Evolutionary conservation across 352 stramenopile species (phyloP).

Genomic region (Porosira glacialis): DNA sequence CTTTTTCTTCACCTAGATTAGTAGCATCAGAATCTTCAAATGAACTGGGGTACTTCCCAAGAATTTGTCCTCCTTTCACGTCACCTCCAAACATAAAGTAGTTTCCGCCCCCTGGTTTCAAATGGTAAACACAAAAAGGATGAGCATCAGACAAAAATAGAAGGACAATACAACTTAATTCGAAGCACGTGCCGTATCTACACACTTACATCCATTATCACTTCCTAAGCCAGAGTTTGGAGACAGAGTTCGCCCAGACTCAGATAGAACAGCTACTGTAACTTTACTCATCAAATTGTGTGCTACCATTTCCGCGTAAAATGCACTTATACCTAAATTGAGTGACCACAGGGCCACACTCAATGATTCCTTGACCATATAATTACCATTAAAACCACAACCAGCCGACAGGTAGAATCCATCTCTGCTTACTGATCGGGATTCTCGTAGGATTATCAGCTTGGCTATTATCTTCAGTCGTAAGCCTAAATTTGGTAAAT

Average conservation of each 20-base stretch:
- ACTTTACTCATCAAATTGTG: constrained; percentile 32
- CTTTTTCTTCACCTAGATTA: too few relatives aligned
- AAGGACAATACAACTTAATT: neutral
- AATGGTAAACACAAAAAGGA: too few relatives aligned
- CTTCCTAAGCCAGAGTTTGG: constrained; percentile 2
- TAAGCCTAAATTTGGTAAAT: too few relatives aligned
- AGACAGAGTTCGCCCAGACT: constrained; percentile 48
- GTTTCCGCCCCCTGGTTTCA: neutral
- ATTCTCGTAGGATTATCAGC: too few relatives aligned
- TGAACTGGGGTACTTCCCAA: constrained; percentile 60
- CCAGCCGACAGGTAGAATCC: too few relatives aligned
- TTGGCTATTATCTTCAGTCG: too few relatives aligned
- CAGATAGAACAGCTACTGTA: constrained; percentile 24
- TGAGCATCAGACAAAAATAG: neutral
- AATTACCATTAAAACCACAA: too few relatives aligned
- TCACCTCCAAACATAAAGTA: constrained; percentile 42
- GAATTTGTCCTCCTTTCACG: constrained; percentile 65
- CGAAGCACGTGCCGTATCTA: neutral
- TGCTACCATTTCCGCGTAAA: constrained; percentile 52
- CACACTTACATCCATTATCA: neutral
- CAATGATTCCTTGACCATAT: too few relatives aligned
- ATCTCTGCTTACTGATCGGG: too few relatives aligned
- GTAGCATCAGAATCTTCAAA: too few relatives aligned
- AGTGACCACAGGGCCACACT: too few relatives aligned
- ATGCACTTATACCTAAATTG: too few relatives aligned